Base-by-base conservation (phyloP, 768 basidiomycete genomes). In the Rhizopogon vulgaris region DNA sequence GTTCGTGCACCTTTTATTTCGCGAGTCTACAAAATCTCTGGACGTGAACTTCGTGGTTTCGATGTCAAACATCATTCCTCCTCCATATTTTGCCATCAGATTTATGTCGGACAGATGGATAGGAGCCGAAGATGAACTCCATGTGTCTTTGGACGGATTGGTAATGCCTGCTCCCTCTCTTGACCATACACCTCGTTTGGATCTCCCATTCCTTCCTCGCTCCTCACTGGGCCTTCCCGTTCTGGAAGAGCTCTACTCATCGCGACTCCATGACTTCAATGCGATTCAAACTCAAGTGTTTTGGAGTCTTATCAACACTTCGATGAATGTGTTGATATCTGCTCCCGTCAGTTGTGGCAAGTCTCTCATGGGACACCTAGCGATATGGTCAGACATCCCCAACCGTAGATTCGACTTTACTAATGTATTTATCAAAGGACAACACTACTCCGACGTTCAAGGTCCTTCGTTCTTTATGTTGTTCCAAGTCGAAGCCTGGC, bases 91-190 rank as follows among this genome's bases (percentile, higher is more conserved):
- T 18, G 85, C 79, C 6, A 77, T 96, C 51, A 82, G 90, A 15
- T 85, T 82, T 36, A 79, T 90, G 41, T 97, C 93, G 6, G 94
- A 97, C 68, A 78, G 82, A 53, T 99, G 96, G 96, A 74, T 96
- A 57, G 92, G 92, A 2, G 88, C 94, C 1, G 94, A 96, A 60
- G 82, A 90, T 49, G 83, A 87, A 54, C 60, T 85, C 7, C 56
- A 59, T 2, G 73, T 97, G 38, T 66, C 82, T 3, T 66, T 98
- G 38, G 80, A 84, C 1, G 71, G 75, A 4, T 69, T 97, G 27
- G 69, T 82, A 43, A 94, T 98, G 87, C 96, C 96, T 1, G 48
- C 64, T 12, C 60, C 68, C 14, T 79, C 81, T 18, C 68, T 71
- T 47, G 78, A 73, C 45, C 84, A 80, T 60, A 84, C 84, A 0